phyloP scores from a whole-genome alignment of 306 rosid species.

The Mimosa bimucronata region DNA sequence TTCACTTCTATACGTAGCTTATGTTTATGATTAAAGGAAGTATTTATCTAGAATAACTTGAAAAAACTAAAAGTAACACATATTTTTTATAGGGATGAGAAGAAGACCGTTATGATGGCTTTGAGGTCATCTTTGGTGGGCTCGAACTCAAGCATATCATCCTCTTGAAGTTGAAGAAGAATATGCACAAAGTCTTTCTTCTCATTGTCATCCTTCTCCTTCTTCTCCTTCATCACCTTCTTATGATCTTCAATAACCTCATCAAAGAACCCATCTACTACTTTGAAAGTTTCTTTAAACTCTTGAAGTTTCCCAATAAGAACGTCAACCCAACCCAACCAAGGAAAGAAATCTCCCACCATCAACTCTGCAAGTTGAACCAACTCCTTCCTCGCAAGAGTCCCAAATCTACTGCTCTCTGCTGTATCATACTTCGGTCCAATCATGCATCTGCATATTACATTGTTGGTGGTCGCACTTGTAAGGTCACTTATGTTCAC shows the following conservation, averaged over 20 bases:
- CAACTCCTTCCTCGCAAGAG: conserved; percentile 22
- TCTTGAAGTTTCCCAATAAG: background rate
- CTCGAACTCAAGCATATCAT: conserved; percentile 25
- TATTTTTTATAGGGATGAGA: background rate
- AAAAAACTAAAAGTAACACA: too few relatives aligned
- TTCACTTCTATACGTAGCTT: too few relatives aligned
- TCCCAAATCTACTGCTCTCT: conserved; percentile 12
- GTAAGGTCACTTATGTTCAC: conserved; percentile 35
- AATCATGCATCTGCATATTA: conserved; percentile 32
- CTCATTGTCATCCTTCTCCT: background rate
- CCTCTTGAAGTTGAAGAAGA: conserved; percentile 38
- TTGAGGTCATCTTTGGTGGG: conserved; percentile 44
- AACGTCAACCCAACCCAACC: conserved; percentile 24
- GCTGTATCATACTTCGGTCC: conserved; percentile 36
- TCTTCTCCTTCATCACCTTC: background rate
- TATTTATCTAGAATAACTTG: too few relatives aligned
- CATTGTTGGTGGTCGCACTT: conserved; percentile 24
- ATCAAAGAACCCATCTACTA: conserved; percentile 10
- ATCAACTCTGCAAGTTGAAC: background rate
- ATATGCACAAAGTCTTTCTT: conserved; percentile 45
- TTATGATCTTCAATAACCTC: conserved; percentile 32
- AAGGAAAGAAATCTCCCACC: conserved; percentile 28
- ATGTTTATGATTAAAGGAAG: too few relatives aligned
- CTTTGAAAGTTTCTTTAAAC: background rate
- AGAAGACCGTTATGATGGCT: conserved; percentile 32